Conservation (phyloP, 257 asterid genomes). For the Vinca minor region DNA sequence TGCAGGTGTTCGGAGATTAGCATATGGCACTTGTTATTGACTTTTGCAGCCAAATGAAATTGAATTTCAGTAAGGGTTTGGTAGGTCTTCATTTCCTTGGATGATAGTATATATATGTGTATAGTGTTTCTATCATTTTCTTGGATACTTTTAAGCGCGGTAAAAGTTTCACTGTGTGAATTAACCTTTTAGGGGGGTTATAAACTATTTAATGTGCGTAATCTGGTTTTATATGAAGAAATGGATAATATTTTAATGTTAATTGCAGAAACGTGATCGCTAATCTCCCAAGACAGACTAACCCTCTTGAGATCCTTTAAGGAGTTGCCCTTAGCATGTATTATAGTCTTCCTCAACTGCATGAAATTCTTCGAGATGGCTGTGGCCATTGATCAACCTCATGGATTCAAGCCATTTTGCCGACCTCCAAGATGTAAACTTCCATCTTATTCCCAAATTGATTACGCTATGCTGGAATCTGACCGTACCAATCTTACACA, state of each 20-base stretch:
- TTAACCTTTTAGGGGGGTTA: neutral
- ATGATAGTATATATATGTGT: no score
- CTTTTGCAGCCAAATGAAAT: constrained; percentile 33
- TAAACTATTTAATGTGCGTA: neutral
- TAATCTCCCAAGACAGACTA: constrained; percentile 72
- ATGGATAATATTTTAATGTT: neutral
- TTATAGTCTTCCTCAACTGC: constrained; percentile 41
- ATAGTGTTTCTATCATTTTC: neutral
- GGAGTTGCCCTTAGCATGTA: constrained; percentile 67
- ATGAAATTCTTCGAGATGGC: constrained; percentile 69
- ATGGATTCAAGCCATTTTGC: constrained; percentile 70
- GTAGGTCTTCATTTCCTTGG: neutral
- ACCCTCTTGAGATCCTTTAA: constrained; percentile 41
- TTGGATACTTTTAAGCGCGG: neutral
- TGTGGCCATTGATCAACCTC: constrained; percentile 70
- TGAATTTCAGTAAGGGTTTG: constrained; percentile 22
- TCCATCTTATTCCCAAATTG: constrained; percentile 79
- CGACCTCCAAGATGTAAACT: constrained; percentile 85
- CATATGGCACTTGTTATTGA: constrained; percentile 36
- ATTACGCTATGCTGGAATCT: constrained; percentile 54
- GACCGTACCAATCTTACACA: constrained; percentile 33
- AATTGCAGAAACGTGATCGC: constrained; percentile 57
- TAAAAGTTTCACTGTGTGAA: neutral
- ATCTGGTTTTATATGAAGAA: neutral
- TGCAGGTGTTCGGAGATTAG: constrained; percentile 78